Evolutionary conservation across 805 yeast genomes (phyloP), one percentile per base, ranked within the genome.

Genomic region (Ogataea pilisensis): DNA sequence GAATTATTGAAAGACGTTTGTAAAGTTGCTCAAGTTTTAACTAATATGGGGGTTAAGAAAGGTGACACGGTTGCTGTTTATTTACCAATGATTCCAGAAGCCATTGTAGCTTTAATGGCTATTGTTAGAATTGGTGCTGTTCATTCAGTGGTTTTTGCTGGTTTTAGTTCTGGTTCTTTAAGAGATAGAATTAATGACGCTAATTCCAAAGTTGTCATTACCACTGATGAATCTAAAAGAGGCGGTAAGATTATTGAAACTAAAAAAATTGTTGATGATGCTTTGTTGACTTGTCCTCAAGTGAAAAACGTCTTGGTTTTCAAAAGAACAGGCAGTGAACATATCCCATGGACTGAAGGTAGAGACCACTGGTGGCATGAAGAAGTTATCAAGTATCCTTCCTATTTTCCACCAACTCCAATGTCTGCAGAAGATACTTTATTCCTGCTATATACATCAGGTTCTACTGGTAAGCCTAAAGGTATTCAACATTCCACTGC

Each of bases 291-390:
- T 57, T 69, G 91, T 69, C 81, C 85, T 66, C 55, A 68, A 60
- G 95, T 93, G 37, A 72, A 81, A 55, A 83, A 89, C 50, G 95
- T 90, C 33, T 70, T 93, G 38, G 97, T 93, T 30, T 85, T 77
- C 73, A 77, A 82, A 69, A 82, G 99, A 69, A 90, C 96, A 25
- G 95, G 93, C 44, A 75, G 77, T 54, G 67, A 72, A 42, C 78
- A 74, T 44, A 80, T 88, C 47, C 82, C 85, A 45, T 81, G 86
- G 80, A 72, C 73, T 48, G 70, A 73, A 34, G 89, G 83, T 42
- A 81, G 98, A 65, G 99, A 93, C 66, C 78, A 74, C 63, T 87
- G 91, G 90, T 93, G 98, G 96, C 91, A 90, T 61, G 95, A 88
- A 57, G 95, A 87, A 65, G 69, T 78, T 51, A 76, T 68, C 52